Percentiles rank a stretch among this genome's conserved stretches.
phyloP scores from a whole-genome alignment of 805 yeast species.

The Candida montana region DNA sequence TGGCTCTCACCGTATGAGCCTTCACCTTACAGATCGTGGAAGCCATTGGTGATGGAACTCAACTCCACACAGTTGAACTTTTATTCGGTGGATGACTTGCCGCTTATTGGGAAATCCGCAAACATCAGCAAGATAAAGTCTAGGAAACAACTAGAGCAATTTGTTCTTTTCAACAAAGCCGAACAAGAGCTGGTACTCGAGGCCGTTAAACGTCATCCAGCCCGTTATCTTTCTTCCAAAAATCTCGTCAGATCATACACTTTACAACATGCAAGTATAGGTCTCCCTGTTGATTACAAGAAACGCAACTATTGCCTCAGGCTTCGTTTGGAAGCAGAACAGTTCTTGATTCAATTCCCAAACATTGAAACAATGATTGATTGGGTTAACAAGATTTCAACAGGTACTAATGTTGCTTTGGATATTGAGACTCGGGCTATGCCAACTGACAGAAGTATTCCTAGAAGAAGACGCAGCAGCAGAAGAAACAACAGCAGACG shows the following conservation, averaged over 20 bases:
- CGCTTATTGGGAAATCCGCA: slow-evolving; percentile 26
- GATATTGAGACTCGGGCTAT: slow-evolving; percentile 67
- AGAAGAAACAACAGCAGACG: slow-evolving; percentile 13
- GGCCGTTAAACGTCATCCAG: slow-evolving; percentile 13
- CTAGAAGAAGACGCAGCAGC: slow-evolving; percentile 59
- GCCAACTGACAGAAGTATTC: slow-evolving; percentile 78
- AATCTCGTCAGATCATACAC: slow-evolving; percentile 62
- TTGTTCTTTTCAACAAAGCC: slow-evolving; percentile 15
- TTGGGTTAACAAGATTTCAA: slow-evolving; percentile 70
- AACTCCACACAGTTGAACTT: slow-evolving; percentile 84
- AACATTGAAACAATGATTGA: slow-evolving; percentile 61
- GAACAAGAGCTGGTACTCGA: slow-evolving; percentile 23
- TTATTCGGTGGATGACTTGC: slow-evolving; percentile 39
- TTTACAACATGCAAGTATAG: slow-evolving; percentile 77
- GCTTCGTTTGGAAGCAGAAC: slow-evolving; percentile 78
- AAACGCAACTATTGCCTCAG: slow-evolving; percentile 67
- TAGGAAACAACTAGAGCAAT: slow-evolving; percentile 4
- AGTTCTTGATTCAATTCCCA: slow-evolving; percentile 62
- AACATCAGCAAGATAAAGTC: slow-evolving; percentile 13
- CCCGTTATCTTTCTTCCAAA: slow-evolving; percentile 8
- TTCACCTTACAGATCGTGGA: slow-evolving; percentile 68
- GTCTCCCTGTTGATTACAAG: slow-evolving; percentile 79
- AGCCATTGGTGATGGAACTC: slow-evolving; percentile 58
- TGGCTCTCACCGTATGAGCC: slow-evolving; percentile 74
- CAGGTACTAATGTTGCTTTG: slow-evolving; percentile 75